A percentile compares a stretch with the other conserved stretches of the same genome.
Conservation (phyloP, 2,329 filamentous ascomycete genomes). For the Rosellinia necatrix region DNA sequence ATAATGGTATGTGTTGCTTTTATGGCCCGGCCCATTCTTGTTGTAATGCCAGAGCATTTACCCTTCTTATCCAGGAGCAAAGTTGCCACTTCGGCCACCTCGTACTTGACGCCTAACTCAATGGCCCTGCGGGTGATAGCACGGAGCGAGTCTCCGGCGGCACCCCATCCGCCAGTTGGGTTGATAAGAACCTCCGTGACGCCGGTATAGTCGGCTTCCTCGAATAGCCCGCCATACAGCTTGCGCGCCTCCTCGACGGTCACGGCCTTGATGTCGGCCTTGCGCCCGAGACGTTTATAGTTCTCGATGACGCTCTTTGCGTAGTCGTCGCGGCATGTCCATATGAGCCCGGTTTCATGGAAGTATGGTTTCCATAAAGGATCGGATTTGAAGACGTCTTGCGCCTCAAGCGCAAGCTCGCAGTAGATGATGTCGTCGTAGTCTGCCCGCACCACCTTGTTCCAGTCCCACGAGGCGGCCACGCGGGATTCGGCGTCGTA, state of each 20-base stretch:
- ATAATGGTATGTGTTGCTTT: slow-evolving; percentile 52
- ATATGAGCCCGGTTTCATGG: slow-evolving; percentile 34
- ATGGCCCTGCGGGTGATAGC: slow-evolving; percentile 53
- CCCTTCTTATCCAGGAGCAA: slow-evolving; percentile 44
- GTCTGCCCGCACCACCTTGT: slow-evolving; percentile 73
- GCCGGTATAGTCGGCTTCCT: slow-evolving; percentile 56
- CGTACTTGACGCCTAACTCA: slow-evolving; percentile 56
- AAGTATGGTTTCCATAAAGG: slow-evolving; percentile 47
- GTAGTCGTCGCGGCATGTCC: slow-evolving; percentile 38
- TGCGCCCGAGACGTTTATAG: slow-evolving; percentile 34
- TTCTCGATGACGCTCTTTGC: slow-evolving; percentile 44
- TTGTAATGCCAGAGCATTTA: slow-evolving; percentile 48
- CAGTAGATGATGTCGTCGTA: slow-evolving; percentile 70
- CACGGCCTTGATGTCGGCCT: slow-evolving; percentile 47
- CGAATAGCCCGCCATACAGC: slow-evolving; percentile 56
- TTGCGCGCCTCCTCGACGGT: slow-evolving; percentile 53
- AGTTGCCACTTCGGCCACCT: slow-evolving; percentile 50
- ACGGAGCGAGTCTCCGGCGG: slow-evolving; percentile 56
- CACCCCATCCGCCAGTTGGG: slow-evolving; percentile 59
- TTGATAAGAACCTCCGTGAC: slow-evolving; percentile 60
- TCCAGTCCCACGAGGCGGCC: slow-evolving; percentile 74
- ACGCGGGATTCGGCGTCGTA: slow-evolving; percentile 51
- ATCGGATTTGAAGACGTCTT: slow-evolving; percentile 56
- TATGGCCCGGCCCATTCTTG: slow-evolving; percentile 45
- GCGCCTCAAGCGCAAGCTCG: slow-evolving; percentile 67